Conservation (phyloP, 2,329 filamentous ascomycete genomes). For the Colletotrichum costaricense region DNA sequence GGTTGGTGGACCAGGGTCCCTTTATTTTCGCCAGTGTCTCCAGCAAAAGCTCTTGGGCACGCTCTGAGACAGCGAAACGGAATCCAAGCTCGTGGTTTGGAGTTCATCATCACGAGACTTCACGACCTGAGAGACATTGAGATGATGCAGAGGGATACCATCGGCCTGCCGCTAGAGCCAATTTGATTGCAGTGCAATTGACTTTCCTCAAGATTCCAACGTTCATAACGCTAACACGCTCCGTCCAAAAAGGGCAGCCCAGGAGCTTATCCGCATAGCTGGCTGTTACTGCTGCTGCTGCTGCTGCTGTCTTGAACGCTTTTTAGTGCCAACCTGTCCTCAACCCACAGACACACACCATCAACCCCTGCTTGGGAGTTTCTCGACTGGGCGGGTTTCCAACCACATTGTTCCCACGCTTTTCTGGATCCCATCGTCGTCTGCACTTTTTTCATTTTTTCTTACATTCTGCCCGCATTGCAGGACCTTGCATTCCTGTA, state of each 20-base stretch:
- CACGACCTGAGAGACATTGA: neutral
- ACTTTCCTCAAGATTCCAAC: slow-evolving; percentile 1
- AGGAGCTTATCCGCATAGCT: neutral
- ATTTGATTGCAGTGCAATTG: neutral
- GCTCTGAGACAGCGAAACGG: slow-evolving; percentile 11
- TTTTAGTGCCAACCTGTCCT: slow-evolving; percentile 44
- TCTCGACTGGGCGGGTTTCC: slow-evolving; percentile 33
- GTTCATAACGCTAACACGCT: neutral
- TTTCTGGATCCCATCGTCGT: slow-evolving; percentile 24
- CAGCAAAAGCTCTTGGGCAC: slow-evolving; percentile 4
- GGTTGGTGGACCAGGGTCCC: slow-evolving; percentile 19
- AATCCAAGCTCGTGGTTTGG: neutral
- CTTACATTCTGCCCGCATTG: slow-evolving; percentile 23
- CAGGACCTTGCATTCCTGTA: slow-evolving; percentile 25
- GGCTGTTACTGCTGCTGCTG: neutral
- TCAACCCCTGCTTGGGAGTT: slow-evolving; percentile 26
- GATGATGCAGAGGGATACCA: neutral
- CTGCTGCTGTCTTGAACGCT: slow-evolving; percentile 7
- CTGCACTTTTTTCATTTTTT: slow-evolving; percentile 19
- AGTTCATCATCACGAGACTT: slow-evolving; percentile 20
- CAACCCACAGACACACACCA: slow-evolving; percentile 33
- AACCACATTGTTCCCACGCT: slow-evolving; percentile 27
- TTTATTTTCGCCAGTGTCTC: slow-evolving; percentile 21
- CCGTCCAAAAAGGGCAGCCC: slow-evolving; percentile 21
- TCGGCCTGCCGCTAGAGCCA: neutral